Conservation (phyloP, 306 rosid genomes). For the Trichosanthes cucumerina region DNA sequence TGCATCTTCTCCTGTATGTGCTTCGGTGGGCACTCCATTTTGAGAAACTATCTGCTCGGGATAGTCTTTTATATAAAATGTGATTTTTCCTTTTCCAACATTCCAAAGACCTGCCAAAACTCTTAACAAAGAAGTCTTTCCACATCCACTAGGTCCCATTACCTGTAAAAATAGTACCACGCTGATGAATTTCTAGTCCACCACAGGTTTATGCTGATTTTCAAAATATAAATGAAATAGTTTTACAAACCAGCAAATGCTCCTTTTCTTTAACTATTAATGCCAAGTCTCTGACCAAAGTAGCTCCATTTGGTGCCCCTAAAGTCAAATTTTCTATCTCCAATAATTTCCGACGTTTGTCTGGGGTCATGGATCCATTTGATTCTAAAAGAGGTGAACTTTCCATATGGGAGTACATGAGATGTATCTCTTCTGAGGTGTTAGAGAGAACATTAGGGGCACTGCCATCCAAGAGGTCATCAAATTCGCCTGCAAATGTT, state of each 20-base stretch:
- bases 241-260: conserved; percentile 60
- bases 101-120: conserved; percentile 94
- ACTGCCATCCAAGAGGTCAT: conserved; percentile 62
- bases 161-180: conserved; percentile 37
- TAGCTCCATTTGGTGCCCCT: conserved; percentile 58
- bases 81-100: conserved; percentile 68
- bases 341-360: conserved; percentile 36
- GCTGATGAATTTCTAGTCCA: conserved; percentile 2
- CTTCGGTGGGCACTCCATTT: conserved; percentile 18
- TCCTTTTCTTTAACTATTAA: conserved; percentile 51
- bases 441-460: conserved; percentile 35
- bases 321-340: conserved; percentile 67
- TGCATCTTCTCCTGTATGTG: conserved; percentile 17
- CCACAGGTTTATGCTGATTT: not conserved
- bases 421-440: conserved; percentile 42
- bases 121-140: conserved; percentile 86
- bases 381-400: conserved; percentile 38
- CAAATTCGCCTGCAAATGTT: conserved; percentile 71
- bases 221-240: not conserved
- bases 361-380: conserved; percentile 56
- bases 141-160: conserved; percentile 87
- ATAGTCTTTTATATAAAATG: conserved; percentile 47
- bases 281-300: conserved; percentile 57
- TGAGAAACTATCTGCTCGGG: conserved; percentile 25
- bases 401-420: conserved; percentile 34